Percentiles rank a stretch among this genome's conserved stretches.
These are phyloP conservation scores for Aureobasidium sp. DNA, from an alignment of 2,329 filamentous ascomycete genomes.

Conservation along the genomic window DNA sequence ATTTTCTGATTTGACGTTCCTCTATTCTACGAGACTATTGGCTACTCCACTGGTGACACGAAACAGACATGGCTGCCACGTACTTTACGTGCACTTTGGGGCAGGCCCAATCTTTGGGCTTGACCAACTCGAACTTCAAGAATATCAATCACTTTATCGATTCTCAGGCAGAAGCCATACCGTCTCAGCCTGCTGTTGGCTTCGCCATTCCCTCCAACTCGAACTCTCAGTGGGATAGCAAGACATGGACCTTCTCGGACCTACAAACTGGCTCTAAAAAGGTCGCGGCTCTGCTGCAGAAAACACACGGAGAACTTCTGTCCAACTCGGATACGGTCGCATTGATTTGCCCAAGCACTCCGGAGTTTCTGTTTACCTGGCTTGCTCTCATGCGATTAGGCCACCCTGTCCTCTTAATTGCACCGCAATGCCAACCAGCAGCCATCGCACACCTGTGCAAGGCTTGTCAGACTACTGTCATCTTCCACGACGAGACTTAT, in stretches of 20 bases:
- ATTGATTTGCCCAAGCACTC: conserved; percentile 50
- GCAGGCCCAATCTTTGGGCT: conserved; percentile 40
- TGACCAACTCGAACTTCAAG: conserved; percentile 30
- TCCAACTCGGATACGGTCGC: conserved; percentile 36
- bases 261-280: conserved; percentile 29
- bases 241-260: conserved; percentile 28
- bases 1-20: not conserved
- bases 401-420: conserved; percentile 50
- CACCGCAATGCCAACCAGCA: conserved; percentile 40
- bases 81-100: conserved; percentile 59
- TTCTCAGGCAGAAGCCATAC: conserved; percentile 36
- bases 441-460: conserved; percentile 50
- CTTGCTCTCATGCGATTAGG: conserved; percentile 52
- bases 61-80: conserved; percentile 29
- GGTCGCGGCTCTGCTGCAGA: conserved; percentile 30
- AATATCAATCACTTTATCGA: conserved; percentile 47
- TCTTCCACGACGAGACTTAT: conserved; percentile 44
- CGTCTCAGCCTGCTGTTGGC: conserved; percentile 42
- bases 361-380: conserved; percentile 54
- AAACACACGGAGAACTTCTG: conserved; percentile 18
- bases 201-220: conserved; percentile 35
- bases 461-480: conserved; percentile 34
- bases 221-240: conserved; percentile 23
- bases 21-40: not conserved
- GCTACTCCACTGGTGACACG: not conserved